Conservation (phyloP, 2,329 filamentous ascomycete genomes). For the Chaetomiaceae sp. region DNA sequence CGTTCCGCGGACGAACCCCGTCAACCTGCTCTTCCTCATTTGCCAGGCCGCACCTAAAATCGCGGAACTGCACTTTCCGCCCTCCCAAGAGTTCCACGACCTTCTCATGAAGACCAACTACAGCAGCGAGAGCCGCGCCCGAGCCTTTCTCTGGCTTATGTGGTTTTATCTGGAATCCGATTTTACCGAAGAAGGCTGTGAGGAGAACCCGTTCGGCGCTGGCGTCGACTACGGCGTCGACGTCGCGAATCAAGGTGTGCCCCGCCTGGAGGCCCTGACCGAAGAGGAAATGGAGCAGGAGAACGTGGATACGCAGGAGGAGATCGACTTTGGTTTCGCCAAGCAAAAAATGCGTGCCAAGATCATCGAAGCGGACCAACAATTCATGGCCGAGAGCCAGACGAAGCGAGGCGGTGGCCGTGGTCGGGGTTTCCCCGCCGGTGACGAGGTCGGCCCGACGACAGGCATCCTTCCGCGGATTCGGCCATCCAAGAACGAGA, state of each 20-base stretch:
- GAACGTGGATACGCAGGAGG: conserved; percentile 69
- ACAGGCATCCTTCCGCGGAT: conserved; percentile 58
- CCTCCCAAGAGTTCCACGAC: conserved; percentile 87
- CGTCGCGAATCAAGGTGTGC: conserved; percentile 65
- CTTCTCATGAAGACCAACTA: conserved; percentile 86
- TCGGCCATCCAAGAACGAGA: conserved; percentile 58
- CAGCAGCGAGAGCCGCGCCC: conserved; percentile 76
- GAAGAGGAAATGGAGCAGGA: conserved; percentile 62
- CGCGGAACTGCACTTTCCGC: conserved; percentile 86
- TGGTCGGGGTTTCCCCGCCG: conserved; percentile 30
- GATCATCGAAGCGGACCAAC: conserved; percentile 72
- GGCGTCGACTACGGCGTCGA: conserved; percentile 62
- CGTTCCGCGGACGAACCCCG: conserved; percentile 81
- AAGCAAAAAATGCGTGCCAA: conserved; percentile 71
- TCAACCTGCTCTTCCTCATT: conserved; percentile 94
- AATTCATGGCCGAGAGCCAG: conserved; percentile 59
- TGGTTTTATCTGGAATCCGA: conserved; percentile 99
- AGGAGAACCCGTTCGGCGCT: conserved; percentile 83
- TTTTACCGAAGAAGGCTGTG: conserved; percentile 80
- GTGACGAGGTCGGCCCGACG: conserved; percentile 50
- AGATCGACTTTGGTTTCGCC: conserved; percentile 64
- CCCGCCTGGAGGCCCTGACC: conserved; percentile 60
- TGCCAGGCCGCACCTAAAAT: conserved; percentile 86
- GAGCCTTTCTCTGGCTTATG: conserved; percentile 93
- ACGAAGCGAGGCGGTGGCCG: conserved; percentile 49